Percentiles rank a stretch among this genome's conserved stretches.
phyloP scores from a whole-genome alignment of 2,329 filamentous ascomycete genomes.

The Ascomycota sp. region DNA sequence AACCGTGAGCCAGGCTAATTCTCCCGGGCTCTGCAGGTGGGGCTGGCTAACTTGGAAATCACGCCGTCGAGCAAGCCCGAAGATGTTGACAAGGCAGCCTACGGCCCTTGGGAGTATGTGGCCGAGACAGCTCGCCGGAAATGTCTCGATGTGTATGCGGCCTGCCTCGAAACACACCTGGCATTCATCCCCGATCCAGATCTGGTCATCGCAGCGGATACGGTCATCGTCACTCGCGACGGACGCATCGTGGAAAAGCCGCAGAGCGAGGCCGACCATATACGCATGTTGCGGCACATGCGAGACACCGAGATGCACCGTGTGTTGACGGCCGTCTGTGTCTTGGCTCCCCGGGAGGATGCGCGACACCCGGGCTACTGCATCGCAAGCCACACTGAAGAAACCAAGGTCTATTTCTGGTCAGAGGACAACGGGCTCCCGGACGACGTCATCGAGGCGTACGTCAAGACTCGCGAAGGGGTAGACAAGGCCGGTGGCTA shows the following conservation, averaged over 20 bases:
- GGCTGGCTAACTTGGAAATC: constrained; percentile 65
- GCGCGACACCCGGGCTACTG: constrained; percentile 71
- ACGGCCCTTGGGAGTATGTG: constrained; percentile 80
- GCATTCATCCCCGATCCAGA: constrained; percentile 44
- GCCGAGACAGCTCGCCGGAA: constrained; percentile 71
- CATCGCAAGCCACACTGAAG: constrained; percentile 63
- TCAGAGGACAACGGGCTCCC: constrained; percentile 31
- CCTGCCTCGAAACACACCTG: constrained; percentile 20
- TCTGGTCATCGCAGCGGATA: constrained; percentile 79
- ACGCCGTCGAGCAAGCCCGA: constrained; percentile 68
- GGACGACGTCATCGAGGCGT: constrained; percentile 66
- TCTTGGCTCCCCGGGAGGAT: constrained; percentile 65
- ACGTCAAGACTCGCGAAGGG: constrained; percentile 72
- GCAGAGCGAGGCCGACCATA: constrained; percentile 57
- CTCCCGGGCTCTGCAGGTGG: constrained; percentile 31
- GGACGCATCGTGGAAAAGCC: constrained; percentile 86
- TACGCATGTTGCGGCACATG: constrained; percentile 64
- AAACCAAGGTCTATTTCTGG: constrained; percentile 82
- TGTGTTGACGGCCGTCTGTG: constrained; percentile 69
- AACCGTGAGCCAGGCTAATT: too few species aligned
- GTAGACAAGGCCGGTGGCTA: constrained; percentile 94
- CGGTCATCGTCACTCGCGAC: constrained; percentile 57
- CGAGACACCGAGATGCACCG: constrained; percentile 60
- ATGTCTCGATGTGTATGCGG: constrained; percentile 48
- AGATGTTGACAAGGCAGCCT: constrained; percentile 54